Percentiles rank a stretch among this genome's conserved stretches.
These are phyloP conservation scores for Guadua angustifolia DNA, from an alignment of 176 grass and related monocot genomes.

Conservation along the genomic window DNA sequence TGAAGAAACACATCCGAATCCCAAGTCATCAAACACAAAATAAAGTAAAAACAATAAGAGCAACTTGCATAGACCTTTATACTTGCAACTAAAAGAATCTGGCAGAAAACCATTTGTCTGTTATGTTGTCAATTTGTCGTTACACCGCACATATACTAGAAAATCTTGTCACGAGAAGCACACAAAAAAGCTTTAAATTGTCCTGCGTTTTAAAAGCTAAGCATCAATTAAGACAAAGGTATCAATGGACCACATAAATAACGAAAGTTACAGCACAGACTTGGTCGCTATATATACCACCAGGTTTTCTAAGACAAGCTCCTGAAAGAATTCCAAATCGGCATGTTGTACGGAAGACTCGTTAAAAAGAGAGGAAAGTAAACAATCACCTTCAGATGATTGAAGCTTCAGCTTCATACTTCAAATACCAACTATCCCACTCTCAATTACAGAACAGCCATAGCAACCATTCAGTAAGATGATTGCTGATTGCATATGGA, in stretches of 20 bases:
- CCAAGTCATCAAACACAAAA: slow-evolving; percentile 5
- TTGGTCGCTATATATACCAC: background rate
- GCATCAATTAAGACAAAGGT: background rate
- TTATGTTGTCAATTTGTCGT: background rate
- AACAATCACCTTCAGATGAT: slow-evolving; percentile 1
- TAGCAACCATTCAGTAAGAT: background rate
- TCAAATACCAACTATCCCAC: background rate
- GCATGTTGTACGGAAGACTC: too few species aligned
- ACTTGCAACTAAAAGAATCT: slow-evolving; percentile 10
- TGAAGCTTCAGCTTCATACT: background rate
- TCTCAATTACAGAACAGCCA: background rate
- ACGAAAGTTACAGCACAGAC: background rate
- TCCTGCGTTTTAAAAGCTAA: too few species aligned
- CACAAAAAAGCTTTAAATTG: background rate
- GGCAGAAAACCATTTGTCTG: background rate
- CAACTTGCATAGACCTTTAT: background rate
- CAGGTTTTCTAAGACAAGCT: background rate
- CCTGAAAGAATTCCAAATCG: background rate
- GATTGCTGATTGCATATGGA: background rate
- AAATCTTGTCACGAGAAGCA: background rate
- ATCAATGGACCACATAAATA: background rate
- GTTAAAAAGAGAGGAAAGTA: background rate
- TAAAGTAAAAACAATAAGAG: background rate
- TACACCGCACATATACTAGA: background rate
- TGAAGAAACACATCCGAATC: background rate